phyloP scores from a whole-genome alignment of 192 early-diverging fungal genomes.

The Phycomyces blakesleeanus region DNA sequence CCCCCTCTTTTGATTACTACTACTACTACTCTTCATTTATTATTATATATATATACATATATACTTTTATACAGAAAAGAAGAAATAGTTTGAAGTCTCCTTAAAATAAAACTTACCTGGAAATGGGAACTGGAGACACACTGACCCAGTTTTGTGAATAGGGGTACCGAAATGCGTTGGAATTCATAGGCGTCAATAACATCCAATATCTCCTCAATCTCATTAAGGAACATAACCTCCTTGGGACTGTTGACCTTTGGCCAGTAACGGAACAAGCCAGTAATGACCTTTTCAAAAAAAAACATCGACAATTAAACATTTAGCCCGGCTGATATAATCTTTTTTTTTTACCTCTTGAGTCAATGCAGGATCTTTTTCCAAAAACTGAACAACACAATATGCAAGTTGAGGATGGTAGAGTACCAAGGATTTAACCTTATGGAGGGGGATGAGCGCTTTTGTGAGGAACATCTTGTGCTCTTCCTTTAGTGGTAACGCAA shows the following conservation, averaged over 20 bases:
- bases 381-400: conserved; percentile 91
- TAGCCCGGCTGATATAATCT: no score
- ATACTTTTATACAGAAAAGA: no score
- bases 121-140: conserved; percentile 87
- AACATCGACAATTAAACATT: neutral
- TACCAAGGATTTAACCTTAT: conserved; percentile 82
- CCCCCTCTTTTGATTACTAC: no score
- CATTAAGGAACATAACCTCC: conserved; percentile 93
- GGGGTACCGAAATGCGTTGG: conserved; percentile 69
- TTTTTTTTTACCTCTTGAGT: conserved; percentile 59
- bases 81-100: no score
- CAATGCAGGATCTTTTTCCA: conserved; percentile 84
- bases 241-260: conserved; percentile 93
- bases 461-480: conserved; percentile 88
- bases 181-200: conserved; percentile 83
- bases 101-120: conserved; percentile 55
- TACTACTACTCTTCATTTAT: no score
- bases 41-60: no score
- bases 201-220: conserved; percentile 87
- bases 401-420: conserved; percentile 89
- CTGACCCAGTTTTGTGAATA: conserved; percentile 79
- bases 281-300: conserved; percentile 37
- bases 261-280: conserved; percentile 84
- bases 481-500: conserved; percentile 88
- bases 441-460: conserved; percentile 82